A percentile compares a stretch with the other conserved stretches of the same genome.
Conservation (phyloP, 148 eudicot genomes). For the Limonium bicolor region DNA sequence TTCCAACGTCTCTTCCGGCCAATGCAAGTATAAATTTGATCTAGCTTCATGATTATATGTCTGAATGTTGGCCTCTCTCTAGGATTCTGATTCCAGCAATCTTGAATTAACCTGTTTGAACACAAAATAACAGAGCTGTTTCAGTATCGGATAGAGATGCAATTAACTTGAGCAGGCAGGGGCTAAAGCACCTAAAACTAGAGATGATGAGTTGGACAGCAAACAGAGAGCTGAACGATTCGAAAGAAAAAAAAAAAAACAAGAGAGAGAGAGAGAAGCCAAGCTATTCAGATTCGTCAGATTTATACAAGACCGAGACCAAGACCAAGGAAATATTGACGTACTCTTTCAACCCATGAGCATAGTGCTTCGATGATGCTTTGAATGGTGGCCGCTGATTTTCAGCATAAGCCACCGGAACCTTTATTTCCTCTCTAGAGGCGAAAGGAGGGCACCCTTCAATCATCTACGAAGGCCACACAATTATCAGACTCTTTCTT, state of each 20-base stretch:
- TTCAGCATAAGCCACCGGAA: constrained; percentile 43
- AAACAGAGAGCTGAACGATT: neutral
- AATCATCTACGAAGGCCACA: constrained; percentile 50
- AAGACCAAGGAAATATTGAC: constrained; percentile 19
- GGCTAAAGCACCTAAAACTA: neutral
- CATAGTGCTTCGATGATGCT: constrained; percentile 55
- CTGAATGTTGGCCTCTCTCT: constrained; percentile 70
- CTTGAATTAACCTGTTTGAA: constrained; percentile 58
- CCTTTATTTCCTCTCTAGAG: constrained; percentile 36
- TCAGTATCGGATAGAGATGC: neutral
- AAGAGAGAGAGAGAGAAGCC: too few species aligned
- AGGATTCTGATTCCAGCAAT: constrained; percentile 77
- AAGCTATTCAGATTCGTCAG: too few species aligned
- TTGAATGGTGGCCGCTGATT: constrained; percentile 83
- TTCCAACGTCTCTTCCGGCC: constrained; percentile 68
- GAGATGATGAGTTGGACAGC: neutral
- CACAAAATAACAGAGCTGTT: neutral
- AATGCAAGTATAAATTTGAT: constrained; percentile 32
- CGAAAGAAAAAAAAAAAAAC: neutral
- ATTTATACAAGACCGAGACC: too few species aligned
- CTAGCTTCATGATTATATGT: constrained; percentile 53
- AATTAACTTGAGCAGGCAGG: neutral
- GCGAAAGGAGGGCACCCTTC: constrained; percentile 82
- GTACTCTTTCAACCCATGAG: constrained; percentile 79
- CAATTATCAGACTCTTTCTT: neutral